Conservation (phyloP, 257 asterid species). For the Solanum chiquidenum region DNA sequence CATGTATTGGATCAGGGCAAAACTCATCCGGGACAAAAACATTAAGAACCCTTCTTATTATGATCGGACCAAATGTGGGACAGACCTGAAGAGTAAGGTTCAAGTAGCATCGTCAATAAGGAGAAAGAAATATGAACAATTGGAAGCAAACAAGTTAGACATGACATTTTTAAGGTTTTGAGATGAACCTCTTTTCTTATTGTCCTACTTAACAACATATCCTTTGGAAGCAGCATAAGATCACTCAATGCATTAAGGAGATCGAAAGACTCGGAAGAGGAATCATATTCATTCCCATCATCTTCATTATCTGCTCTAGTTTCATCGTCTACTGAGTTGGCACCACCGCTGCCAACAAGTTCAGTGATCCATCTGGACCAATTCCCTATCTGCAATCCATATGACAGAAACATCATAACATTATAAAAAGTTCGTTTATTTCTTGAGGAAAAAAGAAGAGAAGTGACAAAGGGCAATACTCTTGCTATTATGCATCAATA, state of each 20-base stretch:
- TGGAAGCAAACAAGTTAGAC: background rate
- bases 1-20: constrained; percentile 73
- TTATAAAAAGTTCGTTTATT: background rate
- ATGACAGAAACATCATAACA: background rate
- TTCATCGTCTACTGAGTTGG: constrained; percentile 16
- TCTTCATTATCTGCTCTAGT: background rate
- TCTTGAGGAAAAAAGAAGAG: background rate
- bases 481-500: background rate
- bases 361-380: constrained; percentile 88
- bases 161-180: background rate
- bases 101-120: background rate
- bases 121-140: background rate
- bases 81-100: constrained; percentile 44
- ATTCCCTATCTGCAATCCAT: constrained; percentile 59
- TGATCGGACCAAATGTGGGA: constrained; percentile 56
- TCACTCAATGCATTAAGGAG: constrained; percentile 77
- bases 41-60: constrained; percentile 58
- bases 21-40: constrained; percentile 82
- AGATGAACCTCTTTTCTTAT: constrained; percentile 64
- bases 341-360: constrained; percentile 56
- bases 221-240: constrained; percentile 88
- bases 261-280: constrained; percentile 52
- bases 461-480: background rate
- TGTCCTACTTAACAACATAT: constrained; percentile 62
- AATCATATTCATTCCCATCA: constrained; percentile 27